Conservation (phyloP, 2,329 filamentous ascomycete species). For the Mycosphaerella sp. region DNA sequence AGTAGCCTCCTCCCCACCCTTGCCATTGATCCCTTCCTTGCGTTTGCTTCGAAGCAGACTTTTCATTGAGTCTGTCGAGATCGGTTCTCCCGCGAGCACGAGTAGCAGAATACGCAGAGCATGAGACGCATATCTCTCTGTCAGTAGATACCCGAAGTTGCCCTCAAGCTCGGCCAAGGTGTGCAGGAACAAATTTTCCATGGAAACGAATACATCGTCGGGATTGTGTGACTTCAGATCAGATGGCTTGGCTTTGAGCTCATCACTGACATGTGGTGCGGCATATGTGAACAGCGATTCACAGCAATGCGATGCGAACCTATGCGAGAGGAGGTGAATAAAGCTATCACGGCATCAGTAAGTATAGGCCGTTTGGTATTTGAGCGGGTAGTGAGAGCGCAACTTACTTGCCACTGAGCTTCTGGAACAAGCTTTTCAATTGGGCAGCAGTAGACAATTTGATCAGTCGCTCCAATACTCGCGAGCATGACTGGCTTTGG, state of each 20-base stretch:
- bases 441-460: conserved; percentile 70
- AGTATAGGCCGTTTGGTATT: no score
- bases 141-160: conserved; percentile 75
- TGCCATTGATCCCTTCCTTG: conserved; percentile 73
- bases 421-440: conserved; percentile 79
- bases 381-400: no score
- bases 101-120: conserved; percentile 79
- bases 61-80: conserved; percentile 63
- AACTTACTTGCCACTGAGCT: conserved; percentile 71
- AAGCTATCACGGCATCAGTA: conserved; percentile 48
- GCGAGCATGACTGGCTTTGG: conserved; percentile 90
- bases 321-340: conserved; percentile 81
- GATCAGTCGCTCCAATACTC: conserved; percentile 87
- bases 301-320: conserved; percentile 95
- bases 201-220: conserved; percentile 53
- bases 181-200: conserved; percentile 79
- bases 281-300: conserved; percentile 85
- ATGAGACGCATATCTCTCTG: conserved; percentile 85
- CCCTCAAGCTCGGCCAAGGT: conserved; percentile 84
- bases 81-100: conserved; percentile 73
- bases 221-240: conserved; percentile 38
- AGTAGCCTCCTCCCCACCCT: conserved; percentile 45
- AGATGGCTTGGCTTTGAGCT: conserved; percentile 50
- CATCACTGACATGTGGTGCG: conserved; percentile 69
- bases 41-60: conserved; percentile 83